phyloP scores from a whole-genome alignment of 352 stramenopile genomes.

The Globisporangium cederbergense region DNA sequence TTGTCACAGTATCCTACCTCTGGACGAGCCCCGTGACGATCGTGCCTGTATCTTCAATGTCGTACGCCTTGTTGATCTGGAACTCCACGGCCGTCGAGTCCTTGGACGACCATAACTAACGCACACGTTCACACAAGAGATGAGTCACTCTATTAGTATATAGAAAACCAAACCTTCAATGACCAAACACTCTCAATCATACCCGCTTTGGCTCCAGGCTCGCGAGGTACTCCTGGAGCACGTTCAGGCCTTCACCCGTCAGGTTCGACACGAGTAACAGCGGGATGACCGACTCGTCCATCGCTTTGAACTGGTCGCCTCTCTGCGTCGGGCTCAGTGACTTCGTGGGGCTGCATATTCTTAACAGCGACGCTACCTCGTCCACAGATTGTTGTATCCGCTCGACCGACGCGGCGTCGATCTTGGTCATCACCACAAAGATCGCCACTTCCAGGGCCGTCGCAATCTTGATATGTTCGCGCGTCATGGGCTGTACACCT shows the following conservation, averaged over 20 bases:
- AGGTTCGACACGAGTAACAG: slow-evolving; percentile 68
- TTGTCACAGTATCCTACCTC: slow-evolving; percentile 10
- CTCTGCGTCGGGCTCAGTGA: slow-evolving; percentile 17
- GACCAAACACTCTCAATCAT: slow-evolving; percentile 6
- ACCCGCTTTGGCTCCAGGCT: slow-evolving; percentile 56
- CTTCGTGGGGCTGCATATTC: slow-evolving; percentile 26
- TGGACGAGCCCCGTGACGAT: slow-evolving; percentile 73
- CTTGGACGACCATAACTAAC: slow-evolving; percentile 40
- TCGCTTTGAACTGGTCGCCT: background rate
- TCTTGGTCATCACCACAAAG: slow-evolving; percentile 85
- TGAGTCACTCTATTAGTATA: background rate
- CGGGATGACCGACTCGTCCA: slow-evolving; percentile 33
- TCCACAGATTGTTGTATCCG: slow-evolving; percentile 48
- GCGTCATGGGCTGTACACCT: slow-evolving; percentile 75
- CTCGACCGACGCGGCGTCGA: slow-evolving; percentile 36
- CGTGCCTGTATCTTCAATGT: slow-evolving; percentile 64
- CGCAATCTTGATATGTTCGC: slow-evolving; percentile 75
- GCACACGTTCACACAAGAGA: background rate
- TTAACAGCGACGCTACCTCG: slow-evolving; percentile 44
- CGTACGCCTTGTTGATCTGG: slow-evolving; percentile 76
- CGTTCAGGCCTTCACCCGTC: slow-evolving; percentile 43
- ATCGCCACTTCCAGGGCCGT: slow-evolving; percentile 63
- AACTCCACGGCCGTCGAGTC: slow-evolving; percentile 60
- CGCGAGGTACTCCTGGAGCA: slow-evolving; percentile 57
- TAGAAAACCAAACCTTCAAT: background rate